Base-by-base conservation (phyloP, 2,329 filamentous ascomycete species). In the Arthroderma uncinatum region DNA sequence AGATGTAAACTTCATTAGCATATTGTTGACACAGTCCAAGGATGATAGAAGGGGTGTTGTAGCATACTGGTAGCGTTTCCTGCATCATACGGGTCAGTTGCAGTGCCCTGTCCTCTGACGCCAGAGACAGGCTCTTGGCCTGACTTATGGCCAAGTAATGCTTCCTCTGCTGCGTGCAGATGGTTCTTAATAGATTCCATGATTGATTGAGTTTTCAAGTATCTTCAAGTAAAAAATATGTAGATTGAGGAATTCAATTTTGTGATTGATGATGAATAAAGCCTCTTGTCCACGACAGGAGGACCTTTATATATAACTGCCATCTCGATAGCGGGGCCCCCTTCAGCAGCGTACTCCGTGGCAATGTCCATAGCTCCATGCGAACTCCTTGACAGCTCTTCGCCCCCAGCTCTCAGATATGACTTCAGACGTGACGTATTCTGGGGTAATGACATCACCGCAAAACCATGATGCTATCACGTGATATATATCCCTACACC, bases 31-130 rank as follows among this genome's bases (percentile, higher is more conserved):
- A 47, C 4, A 47, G 8, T 5, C 16, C 25, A 16, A 30, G 9
- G 16, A 9, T 8, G 21, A 28, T 48, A 48, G 9, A 8, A 28
- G 23, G 21, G 4, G 25, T 28, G 44, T 7, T 23, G 14, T 47
- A 47, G 40, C 73, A 63, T 70, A 82, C 76, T 79, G 75, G 82
- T 78, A n/a, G 81, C 73, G 69, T 93, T 93, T 53, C 89, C 89
- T 58, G 82, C 82, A 67, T 93, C 89, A 64, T 84, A 94, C 0
- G 89, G 89, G 68, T 92, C 84, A 10, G 80, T 82, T 44, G 77
- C 78, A 23, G 79, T 78, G 3, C 86, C 85, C 67, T 85, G 75
- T 39, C 89, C 89, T 58, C 78, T 74, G 54, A 82, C 74, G 21
- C 89, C 89, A 19, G 86, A 86, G 47, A 90, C 70, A 16, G 89